Evolutionary conservation across 768 basidiomycete species (phyloP).

Genomic region (Boletus reticuloceps): DNA sequence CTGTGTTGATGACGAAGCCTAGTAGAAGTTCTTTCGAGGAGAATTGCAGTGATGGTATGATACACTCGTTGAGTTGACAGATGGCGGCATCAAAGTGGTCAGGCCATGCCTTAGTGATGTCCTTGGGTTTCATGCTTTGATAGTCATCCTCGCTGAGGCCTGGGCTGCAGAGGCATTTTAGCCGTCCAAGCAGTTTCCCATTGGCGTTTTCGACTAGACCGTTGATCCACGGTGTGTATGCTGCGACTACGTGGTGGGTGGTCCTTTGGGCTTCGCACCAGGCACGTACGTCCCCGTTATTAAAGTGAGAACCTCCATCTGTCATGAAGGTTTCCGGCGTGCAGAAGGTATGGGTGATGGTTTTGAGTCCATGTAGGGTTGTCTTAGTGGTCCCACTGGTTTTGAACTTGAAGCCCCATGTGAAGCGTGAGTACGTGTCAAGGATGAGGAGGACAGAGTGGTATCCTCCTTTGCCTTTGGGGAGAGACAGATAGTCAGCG

Average conservation of each 20-base stretch:
- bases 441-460: constrained; percentile 29
- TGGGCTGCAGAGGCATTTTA: constrained; percentile 35
- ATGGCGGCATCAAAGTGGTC: background rate
- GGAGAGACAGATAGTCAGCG: constrained; percentile 36
- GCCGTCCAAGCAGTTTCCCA: constrained; percentile 23
- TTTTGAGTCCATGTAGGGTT: constrained; percentile 17
- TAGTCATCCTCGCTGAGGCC: constrained; percentile 24
- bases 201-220: constrained; percentile 36
- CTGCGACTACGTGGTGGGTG: constrained; percentile 19
- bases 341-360: constrained; percentile 23
- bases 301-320: constrained; percentile 38
- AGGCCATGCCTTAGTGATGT: background rate
- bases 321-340: constrained; percentile 35
- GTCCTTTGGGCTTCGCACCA: constrained; percentile 24
- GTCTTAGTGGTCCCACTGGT: constrained; percentile 25
- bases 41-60: background rate
- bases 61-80: background rate
- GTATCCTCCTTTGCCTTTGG: constrained; percentile 30
- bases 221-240: constrained; percentile 43
- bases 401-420: constrained; percentile 33
- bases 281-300: constrained; percentile 29
- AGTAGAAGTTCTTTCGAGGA: background rate
- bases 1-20: background rate
- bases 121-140: background rate
- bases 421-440: constrained; percentile 25